Base-by-base conservation (phyloP, 2,329 filamentous ascomycete species). In the Fusarium multiceps region DNA sequence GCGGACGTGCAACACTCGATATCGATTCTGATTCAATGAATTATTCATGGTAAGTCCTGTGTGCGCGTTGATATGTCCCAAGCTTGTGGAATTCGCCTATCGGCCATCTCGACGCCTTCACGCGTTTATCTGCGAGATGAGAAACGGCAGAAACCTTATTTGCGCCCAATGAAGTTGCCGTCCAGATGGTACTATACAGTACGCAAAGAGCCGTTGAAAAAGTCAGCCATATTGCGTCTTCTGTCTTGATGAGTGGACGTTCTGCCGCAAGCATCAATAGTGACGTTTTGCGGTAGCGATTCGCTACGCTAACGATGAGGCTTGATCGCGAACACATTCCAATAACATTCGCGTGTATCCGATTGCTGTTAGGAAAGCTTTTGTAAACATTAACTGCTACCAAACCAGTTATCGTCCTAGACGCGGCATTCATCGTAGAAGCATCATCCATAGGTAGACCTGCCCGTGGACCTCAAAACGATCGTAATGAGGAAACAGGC, bases 101-200 rank as follows among this genome's bases (percentile, higher is more conserved):
- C 45, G 27, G 58, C 28, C 56, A 42, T 34, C 25, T 57, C 27
- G n/a, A 50, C 48, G 54, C 49, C 45, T 42, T 37, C 30, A 45
- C 43, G 46, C 49, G n/a, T 27, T 54, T 59, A 45, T 54, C 55
- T 50, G 63, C 30, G 37, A 50, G 46, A 30, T 55, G 47, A 18
- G 23, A 68, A 57, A 46, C 55, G 68, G 68, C 59, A 55, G 16
- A 65, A 70, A 68, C 67, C 63, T 46, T 64, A 57, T 68, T 64
- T 63, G 47, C 34, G 41, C 58, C 58, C 25, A 46, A 54, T 62
- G 48, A 54, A 40, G 34, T 48, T 56, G 42, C 34, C 40, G 18
- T 43, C 42, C 49, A 62, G 37, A 43, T n/a, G 49, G 34, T 20
- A n/a, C 34, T 37, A 10, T 37, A n/a, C 34, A 12, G 34, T 37